Evolutionary conservation across 176 grass and related monocot species (phyloP), one percentile per base, ranked within the genome.

Genomic region (Puya raimondii): DNA sequence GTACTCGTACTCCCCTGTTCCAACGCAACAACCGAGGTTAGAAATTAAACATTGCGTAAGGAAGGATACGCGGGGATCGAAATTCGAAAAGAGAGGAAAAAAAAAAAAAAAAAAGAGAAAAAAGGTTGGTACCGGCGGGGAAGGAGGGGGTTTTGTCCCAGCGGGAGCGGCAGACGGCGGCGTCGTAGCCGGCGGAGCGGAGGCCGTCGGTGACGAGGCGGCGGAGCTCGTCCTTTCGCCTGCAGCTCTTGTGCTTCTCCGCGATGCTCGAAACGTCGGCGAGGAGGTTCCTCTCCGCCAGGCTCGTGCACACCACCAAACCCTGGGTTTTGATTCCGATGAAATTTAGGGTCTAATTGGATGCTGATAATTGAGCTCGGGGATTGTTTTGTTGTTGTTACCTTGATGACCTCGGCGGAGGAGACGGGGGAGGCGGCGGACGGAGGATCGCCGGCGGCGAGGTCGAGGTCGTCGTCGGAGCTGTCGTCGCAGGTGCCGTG

Each of bases 241-340:
- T 85, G 1, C 84, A 80, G 1, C 59, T 81, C 68, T 84, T 86
- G 79, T 82, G 79, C 74, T 82, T 84, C 70, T 85, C 84, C 8
- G 88, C 68, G 20, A 85, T 51, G 3, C 64, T 67, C 8, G 86
- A 84, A 1, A 86, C 74, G 82, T 97, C 93, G 10, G 89, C 93
- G 4, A 97, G 83, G 27, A 97, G 79, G 81, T 97, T 97, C 61
- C 92, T 85, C n/a, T 97, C 93, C n/a, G 81, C 73, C 66, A 92
- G 73, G 26, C 70, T 92, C 16, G 86, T 61, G 69, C 93, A 97
- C 59, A 85, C 76, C 71, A 88, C 89, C 21, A 97, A 76, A 20
- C 89, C 88, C 93, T 97, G 81, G 11, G 53, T 72, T 22, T 58
- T n/a, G 53, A 20, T 14, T 58, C 3, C 0, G 33, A 42, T 7